Evolutionary conservation across 2,329 filamentous ascomycete species (phyloP).

Genomic region (Ascochyta clinopodiicola): DNA sequence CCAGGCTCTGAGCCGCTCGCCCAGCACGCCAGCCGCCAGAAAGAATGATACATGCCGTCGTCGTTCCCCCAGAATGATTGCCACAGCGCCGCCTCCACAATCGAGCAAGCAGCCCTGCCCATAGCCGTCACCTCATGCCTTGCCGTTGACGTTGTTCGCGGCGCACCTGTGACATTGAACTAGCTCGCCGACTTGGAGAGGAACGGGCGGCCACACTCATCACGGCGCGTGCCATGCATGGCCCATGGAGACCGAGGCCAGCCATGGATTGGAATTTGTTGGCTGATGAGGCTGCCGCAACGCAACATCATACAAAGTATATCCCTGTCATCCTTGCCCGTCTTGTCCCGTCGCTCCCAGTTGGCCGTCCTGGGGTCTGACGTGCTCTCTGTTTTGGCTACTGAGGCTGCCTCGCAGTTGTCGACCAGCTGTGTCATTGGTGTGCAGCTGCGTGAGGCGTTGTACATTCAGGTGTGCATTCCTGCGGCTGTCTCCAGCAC

Average conservation of each 20-base stretch:
- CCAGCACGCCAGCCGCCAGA: slow-evolving; percentile 24
- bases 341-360: slow-evolving; percentile 14
- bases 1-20: slow-evolving; percentile 20
- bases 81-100: slow-evolving; percentile 24
- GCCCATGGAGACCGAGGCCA: not conserved
- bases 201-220: slow-evolving; percentile 22
- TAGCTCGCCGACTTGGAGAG: slow-evolving; percentile 1
- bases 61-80: slow-evolving; percentile 22
- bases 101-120: slow-evolving; percentile 5
- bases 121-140: slow-evolving; percentile 2
- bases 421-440: slow-evolving; percentile 24
- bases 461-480: not conserved
- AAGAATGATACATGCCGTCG: slow-evolving; percentile 26
- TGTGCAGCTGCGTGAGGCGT: slow-evolving; percentile 18
- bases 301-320: slow-evolving; percentile 18
- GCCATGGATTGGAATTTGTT: slow-evolving; percentile 22
- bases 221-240: slow-evolving; percentile 20
- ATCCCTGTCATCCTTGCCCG: slow-evolving; percentile 30
- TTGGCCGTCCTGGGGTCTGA: slow-evolving; percentile 30
- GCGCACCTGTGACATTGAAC: slow-evolving; percentile 21
- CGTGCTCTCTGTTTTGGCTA: slow-evolving; percentile 39
- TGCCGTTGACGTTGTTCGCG: slow-evolving; percentile 4
- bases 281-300: slow-evolving; percentile 24
- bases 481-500: slow-evolving; percentile 8
- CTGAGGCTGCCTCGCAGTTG: slow-evolving; percentile 27